A percentile compares a stretch with the other conserved stretches of the same genome.
Conservation (phyloP, 352 stramenopile species). For the Pythium oligandrum region DNA sequence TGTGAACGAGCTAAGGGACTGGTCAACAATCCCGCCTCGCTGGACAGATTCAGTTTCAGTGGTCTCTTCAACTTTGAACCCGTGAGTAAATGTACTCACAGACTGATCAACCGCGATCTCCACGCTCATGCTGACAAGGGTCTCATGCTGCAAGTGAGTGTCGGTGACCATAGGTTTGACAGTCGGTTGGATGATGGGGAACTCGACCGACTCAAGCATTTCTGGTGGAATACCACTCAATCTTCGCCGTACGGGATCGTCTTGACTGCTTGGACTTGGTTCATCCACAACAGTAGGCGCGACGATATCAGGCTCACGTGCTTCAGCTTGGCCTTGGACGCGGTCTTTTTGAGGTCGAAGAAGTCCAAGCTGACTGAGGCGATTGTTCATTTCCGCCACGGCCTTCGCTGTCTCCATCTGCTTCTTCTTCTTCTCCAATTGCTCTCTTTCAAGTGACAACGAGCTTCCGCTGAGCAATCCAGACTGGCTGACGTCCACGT, state of each 20-base stretch:
- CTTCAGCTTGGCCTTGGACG: not conserved
- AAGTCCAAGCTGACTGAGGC: constrained; percentile 55
- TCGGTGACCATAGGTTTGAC: not conserved
- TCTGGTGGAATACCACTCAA: constrained; percentile 30
- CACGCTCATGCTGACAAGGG: constrained; percentile 6
- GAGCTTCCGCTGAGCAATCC: constrained; percentile 32
- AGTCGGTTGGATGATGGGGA: constrained; percentile 3
- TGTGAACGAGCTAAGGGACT: constrained; percentile 10
- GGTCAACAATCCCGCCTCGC: constrained; percentile 5
- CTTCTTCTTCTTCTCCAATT: constrained; percentile 64
- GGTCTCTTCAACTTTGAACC: constrained; percentile 6
- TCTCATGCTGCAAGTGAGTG: not conserved
- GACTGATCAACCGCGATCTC: constrained; percentile 16
- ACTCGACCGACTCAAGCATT: constrained; percentile 44
- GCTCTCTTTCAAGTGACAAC: constrained; percentile 59
- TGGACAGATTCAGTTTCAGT: not conserved
- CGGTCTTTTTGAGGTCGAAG: constrained; percentile 25
- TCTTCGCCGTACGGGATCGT: constrained; percentile 7
- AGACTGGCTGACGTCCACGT: constrained; percentile 26
- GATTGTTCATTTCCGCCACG: constrained; percentile 69
- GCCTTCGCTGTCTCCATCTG: constrained; percentile 72
- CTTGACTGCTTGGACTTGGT: constrained; percentile 1
- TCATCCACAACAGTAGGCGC: not conserved
- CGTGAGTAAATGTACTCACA: constrained; percentile 21
- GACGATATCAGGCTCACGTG: too few relatives aligned